A percentile compares a stretch with the other conserved stretches of the same genome.
These are phyloP conservation scores for Verbascum thapsus DNA, from an alignment of 257 asterid genomes.

Conservation along the genomic window DNA sequence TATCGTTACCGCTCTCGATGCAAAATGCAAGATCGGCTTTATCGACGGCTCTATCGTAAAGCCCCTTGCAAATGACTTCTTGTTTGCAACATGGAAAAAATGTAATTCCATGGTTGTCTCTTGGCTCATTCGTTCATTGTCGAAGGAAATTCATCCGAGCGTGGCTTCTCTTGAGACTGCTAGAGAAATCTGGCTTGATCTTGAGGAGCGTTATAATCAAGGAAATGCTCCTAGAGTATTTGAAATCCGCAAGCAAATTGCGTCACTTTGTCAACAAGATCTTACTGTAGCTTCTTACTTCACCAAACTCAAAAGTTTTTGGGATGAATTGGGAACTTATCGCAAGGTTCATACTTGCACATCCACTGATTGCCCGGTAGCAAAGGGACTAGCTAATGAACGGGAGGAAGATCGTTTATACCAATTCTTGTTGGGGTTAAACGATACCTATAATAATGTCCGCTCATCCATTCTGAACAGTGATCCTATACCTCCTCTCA, in stretches of 20 bases:
- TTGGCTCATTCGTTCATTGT: background rate
- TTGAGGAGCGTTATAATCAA: too few relatives aligned
- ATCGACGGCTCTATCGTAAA: background rate
- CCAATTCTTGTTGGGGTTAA: background rate
- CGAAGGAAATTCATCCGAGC: background rate
- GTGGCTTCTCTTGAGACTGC: background rate
- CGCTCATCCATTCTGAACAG: too few relatives aligned
- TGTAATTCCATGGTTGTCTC: background rate
- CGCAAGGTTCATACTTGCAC: too few relatives aligned
- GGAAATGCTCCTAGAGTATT: too few relatives aligned
- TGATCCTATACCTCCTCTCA: background rate
- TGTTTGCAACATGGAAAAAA: background rate
- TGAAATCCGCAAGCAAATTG: background rate
- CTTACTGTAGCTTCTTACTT: too few relatives aligned
- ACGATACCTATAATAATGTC: too few relatives aligned
- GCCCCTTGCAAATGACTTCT: background rate
- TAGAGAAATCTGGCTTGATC: too few relatives aligned
- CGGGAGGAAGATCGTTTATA: background rate
- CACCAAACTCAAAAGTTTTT: too few relatives aligned
- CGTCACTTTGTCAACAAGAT: too few relatives aligned
- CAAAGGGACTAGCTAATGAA: background rate
- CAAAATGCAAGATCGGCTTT: background rate
- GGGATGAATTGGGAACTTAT: too few relatives aligned
- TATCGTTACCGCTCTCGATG: background rate
- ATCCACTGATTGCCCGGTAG: too few relatives aligned